Percentiles rank a stretch among this genome's conserved stretches.
Evolutionary conservation across 225 moss, liverwort and hornwort species (phyloP).

Genomic region (Rhytidiadelphus loreus): DNA sequence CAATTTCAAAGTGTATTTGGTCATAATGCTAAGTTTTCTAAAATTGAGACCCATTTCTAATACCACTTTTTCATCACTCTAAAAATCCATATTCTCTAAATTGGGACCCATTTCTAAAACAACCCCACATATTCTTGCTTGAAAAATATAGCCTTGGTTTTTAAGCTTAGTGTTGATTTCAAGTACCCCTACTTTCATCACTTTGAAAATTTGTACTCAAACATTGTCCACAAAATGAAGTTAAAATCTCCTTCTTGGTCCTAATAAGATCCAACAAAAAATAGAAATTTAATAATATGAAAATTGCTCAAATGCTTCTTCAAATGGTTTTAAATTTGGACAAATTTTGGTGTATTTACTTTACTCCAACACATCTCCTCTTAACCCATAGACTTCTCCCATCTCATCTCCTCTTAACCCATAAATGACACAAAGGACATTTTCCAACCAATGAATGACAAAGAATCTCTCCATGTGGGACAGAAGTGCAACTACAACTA

Average conservation of each 20-base stretch:
- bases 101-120: not conserved
- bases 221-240: too few relatives aligned
- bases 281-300: too few relatives aligned
- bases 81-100: not conserved
- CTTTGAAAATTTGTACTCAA: not conserved
- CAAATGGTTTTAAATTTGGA: not conserved
- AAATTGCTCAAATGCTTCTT: not conserved
- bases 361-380: not conserved
- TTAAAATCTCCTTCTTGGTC: too few relatives aligned
- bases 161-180: not conserved
- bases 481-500: too few relatives aligned
- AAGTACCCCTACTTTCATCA: not conserved
- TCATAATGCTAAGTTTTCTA: not conserved
- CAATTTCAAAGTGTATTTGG: not conserved
- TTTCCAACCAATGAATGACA: too few relatives aligned
- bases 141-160: not conserved
- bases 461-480: too few relatives aligned
- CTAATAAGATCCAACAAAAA: too few relatives aligned
- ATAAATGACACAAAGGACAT: too few relatives aligned
- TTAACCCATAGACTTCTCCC: not conserved
- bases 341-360: not conserved
- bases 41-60: too few relatives aligned
- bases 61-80: too few relatives aligned
- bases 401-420: not conserved
- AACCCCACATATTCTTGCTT: not conserved